Percentiles rank a stretch among this genome's conserved stretches.
phyloP scores from a whole-genome alignment of 108 stramenopile species.

The Skeletonema costatum region DNA sequence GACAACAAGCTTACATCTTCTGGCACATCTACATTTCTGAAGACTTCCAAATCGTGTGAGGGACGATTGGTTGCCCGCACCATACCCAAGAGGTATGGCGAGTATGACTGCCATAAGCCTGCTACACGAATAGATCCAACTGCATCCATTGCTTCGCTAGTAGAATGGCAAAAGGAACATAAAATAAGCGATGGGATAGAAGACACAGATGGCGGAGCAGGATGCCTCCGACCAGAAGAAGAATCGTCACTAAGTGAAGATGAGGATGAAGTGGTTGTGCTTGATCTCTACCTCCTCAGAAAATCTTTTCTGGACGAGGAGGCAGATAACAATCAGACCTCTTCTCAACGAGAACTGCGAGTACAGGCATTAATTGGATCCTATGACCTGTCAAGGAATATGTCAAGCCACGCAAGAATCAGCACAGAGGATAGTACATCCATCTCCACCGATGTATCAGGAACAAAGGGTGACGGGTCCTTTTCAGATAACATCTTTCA shows the following conservation, averaged over 20 bases:
- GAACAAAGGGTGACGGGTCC: not conserved
- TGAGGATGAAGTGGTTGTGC: constrained; percentile 10
- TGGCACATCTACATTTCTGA: not conserved
- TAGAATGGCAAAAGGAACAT: not conserved
- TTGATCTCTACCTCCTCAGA: constrained; percentile 28
- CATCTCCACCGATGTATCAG: not conserved
- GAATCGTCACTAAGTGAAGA: not conserved
- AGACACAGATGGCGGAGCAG: not conserved
- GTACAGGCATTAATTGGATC: constrained; percentile 15
- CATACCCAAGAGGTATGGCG: constrained; percentile 18
- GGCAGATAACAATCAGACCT: not conserved
- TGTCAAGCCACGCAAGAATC: not conserved
- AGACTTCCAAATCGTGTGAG: constrained; percentile 8
- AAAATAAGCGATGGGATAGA: not conserved
- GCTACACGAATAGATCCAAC: constrained; percentile 13
- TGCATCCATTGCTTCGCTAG: constrained; percentile 4
- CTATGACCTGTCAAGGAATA: constrained; percentile 16
- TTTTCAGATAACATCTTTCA: constrained; percentile 10
- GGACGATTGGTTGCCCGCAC: constrained; percentile 37
- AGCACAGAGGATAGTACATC: not conserved
- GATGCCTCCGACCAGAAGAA: not conserved
- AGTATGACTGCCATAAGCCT: constrained; percentile 26
- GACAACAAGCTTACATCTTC: not conserved
- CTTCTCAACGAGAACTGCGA: constrained; percentile 6
- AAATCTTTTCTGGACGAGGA: not conserved